Conservation (phyloP, 768 basidiomycete species). For the Psilocybe tampanensis region DNA sequence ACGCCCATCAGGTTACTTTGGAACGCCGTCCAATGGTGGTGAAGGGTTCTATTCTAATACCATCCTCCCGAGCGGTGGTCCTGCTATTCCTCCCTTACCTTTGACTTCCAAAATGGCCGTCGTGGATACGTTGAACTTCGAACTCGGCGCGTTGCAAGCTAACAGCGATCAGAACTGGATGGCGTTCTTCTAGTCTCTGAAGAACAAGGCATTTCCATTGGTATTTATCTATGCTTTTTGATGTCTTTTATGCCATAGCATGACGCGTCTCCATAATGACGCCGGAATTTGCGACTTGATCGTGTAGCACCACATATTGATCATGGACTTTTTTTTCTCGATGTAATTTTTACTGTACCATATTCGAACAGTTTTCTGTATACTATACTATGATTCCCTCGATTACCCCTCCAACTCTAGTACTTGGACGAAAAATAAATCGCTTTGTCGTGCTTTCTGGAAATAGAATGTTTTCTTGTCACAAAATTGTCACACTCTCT, state of each 20-base stretch:
- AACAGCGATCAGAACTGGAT: conserved; percentile 46
- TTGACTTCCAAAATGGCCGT: conserved; percentile 40
- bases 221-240: background rate
- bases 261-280: background rate
- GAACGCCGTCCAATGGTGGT: conserved; percentile 6
- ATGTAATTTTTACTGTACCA: background rate
- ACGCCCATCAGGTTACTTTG: conserved; percentile 11
- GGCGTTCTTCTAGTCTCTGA: conserved; percentile 45
- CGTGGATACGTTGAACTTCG: conserved; percentile 49
- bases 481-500: background rate
- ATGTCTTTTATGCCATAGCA: background rate
- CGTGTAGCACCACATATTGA: background rate
- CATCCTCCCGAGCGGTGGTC: conserved; percentile 31
- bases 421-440: no score
- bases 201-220: background rate
- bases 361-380: background rate
- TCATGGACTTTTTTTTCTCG: background rate
- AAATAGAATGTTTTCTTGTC: no score
- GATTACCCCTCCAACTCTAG: no score
- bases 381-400: no score
- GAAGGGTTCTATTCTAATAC: conserved; percentile 34
- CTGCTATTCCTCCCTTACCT: conserved; percentile 26
- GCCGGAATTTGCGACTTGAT: background rate
- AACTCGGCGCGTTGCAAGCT: conserved; percentile 47
- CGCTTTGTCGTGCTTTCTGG: no score